Evolutionary conservation across 345 rosid genomes (phyloP).

Genomic region (Zanthoxylum bungeanum): DNA sequence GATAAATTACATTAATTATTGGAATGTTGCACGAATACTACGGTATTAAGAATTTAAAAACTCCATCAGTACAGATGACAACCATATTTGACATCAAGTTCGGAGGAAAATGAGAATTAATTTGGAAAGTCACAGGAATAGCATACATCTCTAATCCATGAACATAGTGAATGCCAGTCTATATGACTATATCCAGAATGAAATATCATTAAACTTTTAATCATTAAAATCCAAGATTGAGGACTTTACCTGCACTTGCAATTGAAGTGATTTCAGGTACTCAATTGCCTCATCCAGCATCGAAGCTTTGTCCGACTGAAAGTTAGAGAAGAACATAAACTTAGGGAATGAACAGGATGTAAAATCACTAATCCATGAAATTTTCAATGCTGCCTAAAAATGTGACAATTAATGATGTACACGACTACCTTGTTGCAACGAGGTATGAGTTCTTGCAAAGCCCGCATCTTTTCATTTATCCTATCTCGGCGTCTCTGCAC

Average conservation of each 20-base stretch:
- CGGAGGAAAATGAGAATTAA: not conserved
- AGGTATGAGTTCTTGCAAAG: slow-evolving; percentile 66
- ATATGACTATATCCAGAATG: not conserved
- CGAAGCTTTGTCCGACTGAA: slow-evolving; percentile 63
- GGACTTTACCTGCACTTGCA: slow-evolving; percentile 52
- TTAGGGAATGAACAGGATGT: not conserved
- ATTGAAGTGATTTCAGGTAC: slow-evolving; percentile 53
- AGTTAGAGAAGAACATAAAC: not conserved
- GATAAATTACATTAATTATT: not conserved
- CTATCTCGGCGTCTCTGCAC: slow-evolving; percentile 58
- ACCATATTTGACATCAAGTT: not conserved
- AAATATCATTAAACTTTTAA: not conserved
- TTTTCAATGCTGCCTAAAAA: not conserved
- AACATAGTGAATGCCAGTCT: not conserved
- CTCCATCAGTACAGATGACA: not conserved
- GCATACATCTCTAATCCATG: not conserved
- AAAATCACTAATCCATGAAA: not conserved
- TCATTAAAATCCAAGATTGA: not conserved
- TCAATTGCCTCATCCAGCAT: slow-evolving; percentile 65
- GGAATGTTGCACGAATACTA: not conserved
- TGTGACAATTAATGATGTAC: not conserved
- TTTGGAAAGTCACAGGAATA: not conserved
- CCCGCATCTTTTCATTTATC: slow-evolving; percentile 66
- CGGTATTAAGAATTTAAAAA: not conserved
- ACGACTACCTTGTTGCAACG: slow-evolving; percentile 40